phyloP scores from a whole-genome alignment of 164 flowering plant species.

The Malania oleifera region DNA sequence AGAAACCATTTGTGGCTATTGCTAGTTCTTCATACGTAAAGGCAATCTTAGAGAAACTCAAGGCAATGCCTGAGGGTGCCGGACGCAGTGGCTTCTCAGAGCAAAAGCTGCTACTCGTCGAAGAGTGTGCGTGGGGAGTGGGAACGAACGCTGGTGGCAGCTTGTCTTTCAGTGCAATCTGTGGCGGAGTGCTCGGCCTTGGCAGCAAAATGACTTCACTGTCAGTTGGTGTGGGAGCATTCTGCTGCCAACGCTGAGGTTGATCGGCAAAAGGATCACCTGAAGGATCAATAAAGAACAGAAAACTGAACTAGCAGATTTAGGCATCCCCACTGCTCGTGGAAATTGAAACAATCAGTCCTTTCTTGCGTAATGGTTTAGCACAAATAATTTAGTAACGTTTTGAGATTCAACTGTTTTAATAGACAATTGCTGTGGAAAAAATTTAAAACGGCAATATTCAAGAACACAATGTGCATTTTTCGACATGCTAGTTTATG shows the following conservation, averaged over 20 bases:
- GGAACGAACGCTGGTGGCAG: neutral
- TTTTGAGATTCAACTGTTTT: no score
- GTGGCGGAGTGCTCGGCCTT: slow-evolving; percentile 12
- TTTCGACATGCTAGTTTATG: no score
- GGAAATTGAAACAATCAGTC: no score
- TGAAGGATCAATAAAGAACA: no score
- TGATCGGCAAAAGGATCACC: no score
- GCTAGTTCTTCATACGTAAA: slow-evolving; percentile 37
- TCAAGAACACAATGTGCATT: no score
- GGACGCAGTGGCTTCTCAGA: slow-evolving; percentile 16
- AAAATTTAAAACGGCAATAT: no score
- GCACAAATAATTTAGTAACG: no score
- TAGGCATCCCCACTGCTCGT: no score
- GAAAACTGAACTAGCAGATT: no score
- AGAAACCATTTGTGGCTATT: slow-evolving; percentile 34
- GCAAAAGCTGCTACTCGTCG: slow-evolving; percentile 13
- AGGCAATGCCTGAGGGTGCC: slow-evolving; percentile 13
- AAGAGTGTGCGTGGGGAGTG: neutral
- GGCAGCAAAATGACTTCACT: neutral
- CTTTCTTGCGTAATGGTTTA: no score
- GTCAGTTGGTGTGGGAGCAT: slow-evolving; percentile 10
- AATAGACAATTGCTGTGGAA: no score
- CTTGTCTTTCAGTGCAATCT: neutral
- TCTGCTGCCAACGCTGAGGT: slow-evolving; percentile 18
- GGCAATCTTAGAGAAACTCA: slow-evolving; percentile 20